Conservation (phyloP, 345 rosid genomes). For the Firmiana major region DNA sequence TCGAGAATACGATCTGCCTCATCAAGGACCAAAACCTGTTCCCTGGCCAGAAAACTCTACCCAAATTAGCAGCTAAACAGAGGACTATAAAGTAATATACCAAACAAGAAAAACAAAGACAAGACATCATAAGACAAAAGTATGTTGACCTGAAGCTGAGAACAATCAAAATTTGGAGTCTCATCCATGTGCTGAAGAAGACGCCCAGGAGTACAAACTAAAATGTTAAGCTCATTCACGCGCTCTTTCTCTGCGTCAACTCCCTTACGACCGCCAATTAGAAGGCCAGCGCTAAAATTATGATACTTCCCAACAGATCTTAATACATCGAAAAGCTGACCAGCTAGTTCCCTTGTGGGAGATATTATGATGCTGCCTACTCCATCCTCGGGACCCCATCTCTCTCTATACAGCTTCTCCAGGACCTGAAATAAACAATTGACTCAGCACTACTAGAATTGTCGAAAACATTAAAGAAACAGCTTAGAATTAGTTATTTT, state of each 20-base stretch:
- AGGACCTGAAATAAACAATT: constrained; percentile 41
- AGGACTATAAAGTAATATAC: neutral
- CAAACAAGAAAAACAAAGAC: neutral
- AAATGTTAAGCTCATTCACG: constrained; percentile 71
- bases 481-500: neutral
- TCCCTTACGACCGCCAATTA: constrained; percentile 89
- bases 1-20: constrained; percentile 99
- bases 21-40: constrained; percentile 90
- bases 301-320: constrained; percentile 73
- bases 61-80: constrained; percentile 30
- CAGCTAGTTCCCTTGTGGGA: constrained; percentile 87
- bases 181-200: constrained; percentile 98
- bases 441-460: neutral
- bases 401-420: constrained; percentile 75
- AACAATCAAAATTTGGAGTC: constrained; percentile 92
- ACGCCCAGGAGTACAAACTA: constrained; percentile 95
- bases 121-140: neutral
- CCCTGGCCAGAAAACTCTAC: constrained; percentile 31
- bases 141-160: constrained; percentile 72
- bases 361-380: constrained; percentile 91
- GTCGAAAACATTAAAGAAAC: neutral
- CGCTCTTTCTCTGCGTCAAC: constrained; percentile 74
- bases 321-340: constrained; percentile 76
- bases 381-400: constrained; percentile 89
- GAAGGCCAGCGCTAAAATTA: constrained; percentile 76